Conservation (phyloP, 179 eudicot genomes). For the Patellifolia procumbens region DNA sequence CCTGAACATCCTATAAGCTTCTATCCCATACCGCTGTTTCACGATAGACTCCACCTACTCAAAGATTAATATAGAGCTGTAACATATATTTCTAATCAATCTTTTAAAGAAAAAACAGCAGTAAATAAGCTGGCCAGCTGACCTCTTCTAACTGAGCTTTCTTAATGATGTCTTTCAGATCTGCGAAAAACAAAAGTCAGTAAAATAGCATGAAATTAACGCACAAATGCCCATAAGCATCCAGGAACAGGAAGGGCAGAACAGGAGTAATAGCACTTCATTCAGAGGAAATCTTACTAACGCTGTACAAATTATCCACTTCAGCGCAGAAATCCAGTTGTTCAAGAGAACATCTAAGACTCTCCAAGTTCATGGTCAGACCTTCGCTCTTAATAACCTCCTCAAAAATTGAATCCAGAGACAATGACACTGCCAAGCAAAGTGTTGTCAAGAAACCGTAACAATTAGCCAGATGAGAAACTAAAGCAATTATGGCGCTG, state of each 20-base stretch:
- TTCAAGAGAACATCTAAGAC: conserved; percentile 59
- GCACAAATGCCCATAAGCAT: neutral
- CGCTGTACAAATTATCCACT: conserved; percentile 53
- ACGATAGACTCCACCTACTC: conserved; percentile 85
- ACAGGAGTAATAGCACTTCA: conserved; percentile 7
- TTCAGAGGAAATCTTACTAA: conserved; percentile 49
- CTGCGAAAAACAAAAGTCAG: conserved; percentile 39
- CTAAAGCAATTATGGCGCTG: neutral
- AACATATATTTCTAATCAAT: neutral
- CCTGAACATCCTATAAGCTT: conserved; percentile 85
- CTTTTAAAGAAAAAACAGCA: conserved; percentile 8
- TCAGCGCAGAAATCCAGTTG: conserved; percentile 66
- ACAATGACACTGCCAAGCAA: conserved; percentile 59
- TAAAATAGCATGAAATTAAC: neutral
- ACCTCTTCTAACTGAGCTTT: conserved; percentile 80
- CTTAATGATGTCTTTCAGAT: conserved; percentile 61
- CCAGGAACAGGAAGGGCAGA: neutral
- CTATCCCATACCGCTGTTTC: conserved; percentile 70
- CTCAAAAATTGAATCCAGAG: conserved; percentile 61
- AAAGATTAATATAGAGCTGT: conserved; percentile 8
- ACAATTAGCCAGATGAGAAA: neutral
- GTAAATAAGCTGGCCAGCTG: conserved; percentile 23
- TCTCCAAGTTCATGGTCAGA: conserved; percentile 69
- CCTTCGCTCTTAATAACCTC: conserved; percentile 79
- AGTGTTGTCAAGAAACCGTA: conserved; percentile 7